Conservation (phyloP, 2,329 filamentous ascomycete species). For the Neurospora crassa region DNA sequence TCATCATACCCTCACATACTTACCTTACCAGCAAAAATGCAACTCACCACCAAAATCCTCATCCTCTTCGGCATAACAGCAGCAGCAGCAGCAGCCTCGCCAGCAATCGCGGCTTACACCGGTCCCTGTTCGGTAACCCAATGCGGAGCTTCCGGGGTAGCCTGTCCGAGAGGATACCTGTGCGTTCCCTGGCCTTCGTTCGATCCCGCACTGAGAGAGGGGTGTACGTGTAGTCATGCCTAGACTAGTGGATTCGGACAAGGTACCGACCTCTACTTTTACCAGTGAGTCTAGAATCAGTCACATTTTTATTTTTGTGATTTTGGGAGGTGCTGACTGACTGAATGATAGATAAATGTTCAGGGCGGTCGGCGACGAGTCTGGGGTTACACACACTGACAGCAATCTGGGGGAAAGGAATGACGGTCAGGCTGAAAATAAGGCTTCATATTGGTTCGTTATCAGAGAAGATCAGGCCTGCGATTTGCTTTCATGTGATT, state of each 20-base stretch:
- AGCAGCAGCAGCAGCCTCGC: not conserved
- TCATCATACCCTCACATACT: no score
- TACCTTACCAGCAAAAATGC: constrained; percentile 7
- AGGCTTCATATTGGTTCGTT: not conserved
- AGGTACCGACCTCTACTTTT: not conserved
- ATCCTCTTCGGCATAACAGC: constrained; percentile 1
- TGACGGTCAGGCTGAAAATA: not conserved
- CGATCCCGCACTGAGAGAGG: constrained; percentile 12
- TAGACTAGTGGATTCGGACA: not conserved
- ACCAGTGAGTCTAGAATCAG: not conserved
- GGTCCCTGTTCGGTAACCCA: constrained; percentile 12
- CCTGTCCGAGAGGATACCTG: constrained; percentile 15
- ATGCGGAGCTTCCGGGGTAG: constrained; percentile 11
- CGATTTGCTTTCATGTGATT: not conserved
- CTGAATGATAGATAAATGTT: not conserved
- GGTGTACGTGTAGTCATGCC: constrained; percentile 14
- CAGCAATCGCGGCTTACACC: constrained; percentile 13
- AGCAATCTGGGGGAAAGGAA: not conserved
- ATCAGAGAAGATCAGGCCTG: not conserved
- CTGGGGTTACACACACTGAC: not conserved
- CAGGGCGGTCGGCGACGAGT: not conserved
- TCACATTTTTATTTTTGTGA: no score
- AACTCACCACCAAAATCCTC: constrained; percentile 5
- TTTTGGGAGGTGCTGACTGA: not conserved
- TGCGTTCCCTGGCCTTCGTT: constrained; percentile 15